These are phyloP conservation scores for Hebeloma cylindrosporum DNA, from an alignment of 768 basidiomycete species.

Conservation along the genomic window DNA sequence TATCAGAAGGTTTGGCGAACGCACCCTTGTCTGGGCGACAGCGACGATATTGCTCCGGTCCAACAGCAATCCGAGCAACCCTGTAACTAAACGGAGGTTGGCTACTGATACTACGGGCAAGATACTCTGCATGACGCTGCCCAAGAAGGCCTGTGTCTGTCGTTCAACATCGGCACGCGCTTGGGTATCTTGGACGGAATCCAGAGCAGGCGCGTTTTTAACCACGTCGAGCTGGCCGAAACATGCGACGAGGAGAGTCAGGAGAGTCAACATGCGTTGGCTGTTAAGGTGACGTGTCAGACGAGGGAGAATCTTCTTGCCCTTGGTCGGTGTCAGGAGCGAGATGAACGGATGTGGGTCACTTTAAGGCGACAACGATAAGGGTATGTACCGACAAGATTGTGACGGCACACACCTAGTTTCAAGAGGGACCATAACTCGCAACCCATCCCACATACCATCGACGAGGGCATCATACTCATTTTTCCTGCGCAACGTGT, in stretches of 20 bases:
- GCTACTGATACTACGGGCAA: conserved; percentile 79
- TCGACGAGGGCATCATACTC: conserved; percentile 61
- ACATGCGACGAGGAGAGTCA: conserved; percentile 91
- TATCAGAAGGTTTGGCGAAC: conserved; percentile 24
- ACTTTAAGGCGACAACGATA: conserved; percentile 38
- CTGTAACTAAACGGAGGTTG: conserved; percentile 79
- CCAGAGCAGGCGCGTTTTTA: conserved; percentile 69
- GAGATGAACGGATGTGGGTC: conserved; percentile 97
- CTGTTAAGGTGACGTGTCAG: conserved; percentile 80
- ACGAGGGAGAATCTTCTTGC: conserved; percentile 89
- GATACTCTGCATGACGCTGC: conserved; percentile 84
- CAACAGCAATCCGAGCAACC: conserved; percentile 79
- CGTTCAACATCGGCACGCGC: conserved; percentile 72
- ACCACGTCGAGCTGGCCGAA: conserved; percentile 95
- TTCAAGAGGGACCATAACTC: conserved; percentile 90
- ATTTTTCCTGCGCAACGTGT: conserved; percentile 43
- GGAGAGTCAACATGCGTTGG: conserved; percentile 78
- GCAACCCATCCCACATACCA: conserved; percentile 74
- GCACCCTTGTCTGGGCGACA: conserved; percentile 79
- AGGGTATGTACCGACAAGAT: neutral
- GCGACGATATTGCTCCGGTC: conserved; percentile 73
- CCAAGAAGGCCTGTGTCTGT: conserved; percentile 90
- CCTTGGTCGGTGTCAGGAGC: conserved; percentile 83
- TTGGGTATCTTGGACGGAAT: conserved; percentile 57
- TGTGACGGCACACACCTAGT: conserved; percentile 59